Percentiles rank a stretch among this genome's conserved stretches.
Conservation (phyloP, 345 rosid species). For the Garcia nutans region DNA sequence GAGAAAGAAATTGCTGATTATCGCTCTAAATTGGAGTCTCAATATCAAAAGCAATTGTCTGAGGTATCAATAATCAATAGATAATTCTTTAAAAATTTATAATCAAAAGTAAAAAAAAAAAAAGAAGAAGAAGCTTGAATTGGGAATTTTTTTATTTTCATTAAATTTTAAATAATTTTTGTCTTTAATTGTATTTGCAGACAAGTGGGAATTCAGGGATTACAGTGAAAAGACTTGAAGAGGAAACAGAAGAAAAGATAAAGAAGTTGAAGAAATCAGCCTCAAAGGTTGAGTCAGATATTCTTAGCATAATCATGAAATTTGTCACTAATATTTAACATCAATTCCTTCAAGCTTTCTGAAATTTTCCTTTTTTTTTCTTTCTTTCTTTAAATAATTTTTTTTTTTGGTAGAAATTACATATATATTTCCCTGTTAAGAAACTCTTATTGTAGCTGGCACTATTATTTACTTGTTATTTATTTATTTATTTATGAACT, state of each 20-base stretch:
- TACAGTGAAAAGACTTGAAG: slow-evolving; percentile 38
- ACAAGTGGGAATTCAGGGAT: slow-evolving; percentile 41
- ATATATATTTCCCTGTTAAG: no score
- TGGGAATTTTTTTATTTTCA: no score
- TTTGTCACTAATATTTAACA: slow-evolving; percentile 26
- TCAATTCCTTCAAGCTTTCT: slow-evolving; percentile 16
- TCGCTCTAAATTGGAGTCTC: slow-evolving; percentile 40
- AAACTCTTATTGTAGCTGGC: no score
- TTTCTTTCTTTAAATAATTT: no score
- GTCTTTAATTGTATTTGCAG: slow-evolving; percentile 8
- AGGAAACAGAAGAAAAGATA: slow-evolving; percentile 42
- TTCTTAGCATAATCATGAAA: slow-evolving; percentile 38
- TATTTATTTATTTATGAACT: no score
- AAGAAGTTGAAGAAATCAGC: slow-evolving; percentile 31
- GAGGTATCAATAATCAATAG: slow-evolving; percentile 26
- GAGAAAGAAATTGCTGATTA: slow-evolving; percentile 38
- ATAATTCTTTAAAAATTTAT: no score
- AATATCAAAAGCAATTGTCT: slow-evolving; percentile 33
- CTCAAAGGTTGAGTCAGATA: slow-evolving; percentile 25
- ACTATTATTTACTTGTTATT: no score
- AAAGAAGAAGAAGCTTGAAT: neutral
- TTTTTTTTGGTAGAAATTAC: no score
- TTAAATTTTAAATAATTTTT: neutral
- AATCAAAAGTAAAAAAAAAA: no score
- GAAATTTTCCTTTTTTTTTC: no score